phyloP scores from a whole-genome alignment of 2,329 filamentous ascomycete species.

The Cladosporium cucumerinum region DNA sequence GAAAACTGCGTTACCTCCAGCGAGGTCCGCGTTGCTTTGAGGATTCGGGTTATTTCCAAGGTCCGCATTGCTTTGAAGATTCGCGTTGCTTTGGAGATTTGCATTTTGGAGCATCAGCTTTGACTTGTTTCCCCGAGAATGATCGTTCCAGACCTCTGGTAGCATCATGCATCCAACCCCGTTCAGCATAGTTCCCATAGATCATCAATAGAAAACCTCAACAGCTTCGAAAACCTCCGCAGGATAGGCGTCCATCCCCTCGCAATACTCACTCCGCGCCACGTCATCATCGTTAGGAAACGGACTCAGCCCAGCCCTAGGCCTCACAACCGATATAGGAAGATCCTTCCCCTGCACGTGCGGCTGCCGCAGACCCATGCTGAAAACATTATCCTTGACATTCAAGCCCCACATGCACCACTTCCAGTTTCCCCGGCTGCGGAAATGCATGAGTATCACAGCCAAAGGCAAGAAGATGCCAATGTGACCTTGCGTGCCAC shows the following conservation, averaged over 20 bases:
- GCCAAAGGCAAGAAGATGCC: conserved; percentile 32
- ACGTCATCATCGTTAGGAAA: not conserved
- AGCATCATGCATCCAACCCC: not conserved
- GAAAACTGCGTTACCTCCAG: too few species aligned
- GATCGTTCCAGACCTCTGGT: not conserved
- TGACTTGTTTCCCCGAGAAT: not conserved
- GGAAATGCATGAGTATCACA: conserved; percentile 29
- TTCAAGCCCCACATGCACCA: conserved; percentile 13
- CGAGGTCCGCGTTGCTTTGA: not conserved
- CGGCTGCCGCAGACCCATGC: conserved; percentile 13
- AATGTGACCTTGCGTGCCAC: conserved; percentile 28
- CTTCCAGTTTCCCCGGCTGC: conserved; percentile 11
- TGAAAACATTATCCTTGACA: conserved; percentile 12
- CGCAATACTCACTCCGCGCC: not conserved
- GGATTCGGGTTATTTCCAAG: not conserved
- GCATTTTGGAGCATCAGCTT: not conserved
- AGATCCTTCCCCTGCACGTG: conserved; percentile 7
- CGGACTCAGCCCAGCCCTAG: not conserved
- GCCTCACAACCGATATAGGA: not conserved
- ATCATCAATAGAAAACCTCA: not conserved
- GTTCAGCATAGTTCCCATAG: not conserved
- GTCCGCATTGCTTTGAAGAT: not conserved
- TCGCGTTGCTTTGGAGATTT: not conserved
- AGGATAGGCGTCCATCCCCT: not conserved
- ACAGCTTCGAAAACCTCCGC: not conserved